Evolutionary conservation across 2,329 filamentous ascomycete genomes (phyloP).

Genomic region (Arthrobotrys musiformis): DNA sequence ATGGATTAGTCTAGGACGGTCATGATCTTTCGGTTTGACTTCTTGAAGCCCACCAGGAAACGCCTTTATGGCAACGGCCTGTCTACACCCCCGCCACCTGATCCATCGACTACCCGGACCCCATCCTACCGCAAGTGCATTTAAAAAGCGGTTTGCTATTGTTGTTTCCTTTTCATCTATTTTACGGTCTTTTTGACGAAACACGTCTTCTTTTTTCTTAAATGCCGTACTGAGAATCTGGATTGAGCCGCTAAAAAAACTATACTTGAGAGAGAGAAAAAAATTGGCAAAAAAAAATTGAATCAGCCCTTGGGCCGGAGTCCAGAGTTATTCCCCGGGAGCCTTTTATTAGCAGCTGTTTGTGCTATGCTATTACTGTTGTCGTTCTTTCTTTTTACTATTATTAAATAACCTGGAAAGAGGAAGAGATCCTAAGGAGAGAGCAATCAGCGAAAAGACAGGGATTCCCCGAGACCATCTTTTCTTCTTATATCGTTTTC

Average conservation of each 20-base stretch:
- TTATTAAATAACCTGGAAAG: background rate
- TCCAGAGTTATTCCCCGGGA: slow-evolving; percentile 21
- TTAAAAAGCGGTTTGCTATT: slow-evolving; percentile 40
- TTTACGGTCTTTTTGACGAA: background rate
- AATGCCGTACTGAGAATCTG: slow-evolving; percentile 13
- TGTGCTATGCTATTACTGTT: slow-evolving; percentile 3
- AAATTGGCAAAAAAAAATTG: slow-evolving; percentile 15
- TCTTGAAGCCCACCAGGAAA: slow-evolving; percentile 10
- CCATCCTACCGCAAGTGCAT: slow-evolving; percentile 24
- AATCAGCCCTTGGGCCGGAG: slow-evolving; percentile 15
- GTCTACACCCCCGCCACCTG: background rate
- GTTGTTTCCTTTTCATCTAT: background rate
- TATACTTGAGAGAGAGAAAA: slow-evolving; percentile 8
- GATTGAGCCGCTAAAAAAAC: slow-evolving; percentile 28
- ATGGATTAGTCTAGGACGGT: slow-evolving; percentile 79
- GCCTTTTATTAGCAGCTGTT: slow-evolving; percentile 6
- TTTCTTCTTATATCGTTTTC: slow-evolving; percentile 6
- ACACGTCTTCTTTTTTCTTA: background rate
- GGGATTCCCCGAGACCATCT: slow-evolving; percentile 14
- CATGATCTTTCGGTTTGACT: slow-evolving; percentile 3
- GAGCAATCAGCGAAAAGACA: background rate
- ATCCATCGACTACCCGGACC: slow-evolving; percentile 1
- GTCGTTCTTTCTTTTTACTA: slow-evolving; percentile 11
- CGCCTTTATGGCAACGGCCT: slow-evolving; percentile 16
- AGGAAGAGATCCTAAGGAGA: background rate